Conservation (phyloP, 116 monocot species). For the Phalaenopsis hybrid region DNA sequence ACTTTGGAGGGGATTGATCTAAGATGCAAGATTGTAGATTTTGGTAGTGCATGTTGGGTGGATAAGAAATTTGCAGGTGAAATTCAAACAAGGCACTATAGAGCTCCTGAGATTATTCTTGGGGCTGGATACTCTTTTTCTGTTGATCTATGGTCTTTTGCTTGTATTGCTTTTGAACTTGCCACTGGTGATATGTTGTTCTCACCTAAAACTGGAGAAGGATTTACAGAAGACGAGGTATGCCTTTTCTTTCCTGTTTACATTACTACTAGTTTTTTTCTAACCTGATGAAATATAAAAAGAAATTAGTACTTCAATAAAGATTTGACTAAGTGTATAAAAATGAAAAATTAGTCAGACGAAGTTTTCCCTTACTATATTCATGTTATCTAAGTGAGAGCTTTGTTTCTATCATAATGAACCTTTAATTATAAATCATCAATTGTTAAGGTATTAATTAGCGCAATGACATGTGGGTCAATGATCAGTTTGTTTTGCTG, state of each 20-base stretch:
- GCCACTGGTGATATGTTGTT: slow-evolving; percentile 71
- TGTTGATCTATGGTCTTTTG: slow-evolving; percentile 68
- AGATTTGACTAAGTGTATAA: no score
- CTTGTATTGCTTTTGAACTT: slow-evolving; percentile 63
- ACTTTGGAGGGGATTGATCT: slow-evolving; percentile 61
- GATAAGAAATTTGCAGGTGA: slow-evolving; percentile 48
- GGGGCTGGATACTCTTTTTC: slow-evolving; percentile 59
- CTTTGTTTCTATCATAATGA: no score
- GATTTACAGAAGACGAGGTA: slow-evolving; percentile 74
- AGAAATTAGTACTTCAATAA: background rate
- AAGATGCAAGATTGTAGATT: slow-evolving; percentile 70
- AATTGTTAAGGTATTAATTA: no score
- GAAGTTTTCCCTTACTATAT: no score
- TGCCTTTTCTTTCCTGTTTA: background rate
- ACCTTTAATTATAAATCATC: no score
- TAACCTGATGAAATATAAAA: background rate
- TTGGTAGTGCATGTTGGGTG: slow-evolving; percentile 70
- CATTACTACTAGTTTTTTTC: background rate
- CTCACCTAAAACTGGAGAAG: slow-evolving; percentile 49
- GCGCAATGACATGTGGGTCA: no score
- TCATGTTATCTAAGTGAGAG: no score
- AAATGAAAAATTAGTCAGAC: no score
- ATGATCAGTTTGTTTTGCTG: no score
- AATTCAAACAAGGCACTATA: slow-evolving; percentile 66
- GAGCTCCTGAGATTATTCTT: slow-evolving; percentile 70